A percentile compares a stretch with the other conserved stretches of the same genome.
phyloP scores from a whole-genome alignment of 106 monocot species.

The Xerophyta viscosa region DNA sequence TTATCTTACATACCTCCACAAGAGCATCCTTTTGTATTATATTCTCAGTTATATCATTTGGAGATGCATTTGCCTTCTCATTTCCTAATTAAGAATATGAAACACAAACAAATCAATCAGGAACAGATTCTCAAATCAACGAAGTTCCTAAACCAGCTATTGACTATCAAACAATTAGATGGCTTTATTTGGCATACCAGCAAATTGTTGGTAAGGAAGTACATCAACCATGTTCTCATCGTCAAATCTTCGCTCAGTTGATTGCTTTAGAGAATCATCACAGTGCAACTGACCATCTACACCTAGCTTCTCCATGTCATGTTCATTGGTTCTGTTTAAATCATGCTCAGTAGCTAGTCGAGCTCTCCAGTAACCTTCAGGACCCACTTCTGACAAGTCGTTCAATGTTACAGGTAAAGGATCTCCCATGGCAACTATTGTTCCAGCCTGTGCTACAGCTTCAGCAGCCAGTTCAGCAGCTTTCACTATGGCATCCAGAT shows the following conservation, averaged over 20 bases:
- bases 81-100: constrained; percentile 5
- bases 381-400: constrained; percentile 70
- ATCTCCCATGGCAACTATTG: constrained; percentile 81
- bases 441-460: constrained; percentile 82
- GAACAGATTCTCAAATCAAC: not conserved
- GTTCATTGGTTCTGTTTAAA: constrained; percentile 7
- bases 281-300: constrained; percentile 7
- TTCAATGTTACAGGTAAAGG: constrained; percentile 67
- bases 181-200: not conserved
- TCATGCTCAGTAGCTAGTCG: constrained; percentile 10
- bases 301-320: constrained; percentile 4
- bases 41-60: constrained; percentile 20
- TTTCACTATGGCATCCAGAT: constrained; percentile 85
- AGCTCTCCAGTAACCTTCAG: constrained; percentile 57
- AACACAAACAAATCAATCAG: not conserved
- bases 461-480: constrained; percentile 95
- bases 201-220: not conserved
- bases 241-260: not conserved
- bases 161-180: not conserved
- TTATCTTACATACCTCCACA: constrained; percentile 51
- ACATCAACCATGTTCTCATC: not conserved
- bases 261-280: constrained; percentile 8
- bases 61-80: constrained; percentile 12
- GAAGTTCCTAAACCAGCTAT: not conserved
- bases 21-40: constrained; percentile 45